Percentiles rank a stretch among this genome's conserved stretches.
Conservation (phyloP, 23 red algal genomes). For the Gracilariopsis chorda region DNA sequence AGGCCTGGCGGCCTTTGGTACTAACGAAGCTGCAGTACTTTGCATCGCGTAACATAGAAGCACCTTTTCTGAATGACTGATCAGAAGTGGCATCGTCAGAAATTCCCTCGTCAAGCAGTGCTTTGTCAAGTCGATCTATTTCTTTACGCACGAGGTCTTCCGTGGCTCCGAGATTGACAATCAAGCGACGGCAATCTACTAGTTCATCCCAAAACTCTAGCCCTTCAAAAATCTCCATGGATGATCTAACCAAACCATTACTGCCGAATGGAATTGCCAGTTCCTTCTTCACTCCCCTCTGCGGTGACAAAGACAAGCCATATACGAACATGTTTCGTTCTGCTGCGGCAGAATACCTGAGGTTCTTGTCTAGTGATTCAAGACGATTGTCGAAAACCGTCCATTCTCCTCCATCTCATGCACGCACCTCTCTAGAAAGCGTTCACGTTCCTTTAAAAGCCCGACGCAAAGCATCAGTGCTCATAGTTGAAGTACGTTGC, state of each 20-base stretch:
- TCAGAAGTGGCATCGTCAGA: not conserved
- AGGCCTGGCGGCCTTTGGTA: too few species aligned
- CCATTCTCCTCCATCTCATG: constrained; percentile 80
- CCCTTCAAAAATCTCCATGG: constrained; percentile 87
- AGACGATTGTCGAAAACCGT: constrained; percentile 57
- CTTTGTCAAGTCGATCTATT: constrained; percentile 55
- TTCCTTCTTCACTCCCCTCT: constrained; percentile 82
- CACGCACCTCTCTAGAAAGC: constrained; percentile 84
- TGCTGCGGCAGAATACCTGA: constrained; percentile 2
- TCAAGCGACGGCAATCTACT: constrained; percentile 92
- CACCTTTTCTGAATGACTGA: constrained; percentile 2
- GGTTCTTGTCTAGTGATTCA: not conserved
- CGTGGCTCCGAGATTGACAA: constrained; percentile 78
- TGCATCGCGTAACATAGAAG: too few species aligned
- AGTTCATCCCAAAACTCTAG: constrained; percentile 91
- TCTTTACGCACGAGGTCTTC: constrained; percentile 66
- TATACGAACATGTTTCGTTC: constrained; percentile 64
- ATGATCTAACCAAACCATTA: constrained; percentile 88
- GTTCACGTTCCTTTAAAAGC: constrained; percentile 64
- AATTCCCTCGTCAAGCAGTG: constrained; percentile 46
- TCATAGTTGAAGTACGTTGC: constrained; percentile 47
- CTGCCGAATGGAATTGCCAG: constrained; percentile 84
- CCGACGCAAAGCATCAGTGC: constrained; percentile 64
- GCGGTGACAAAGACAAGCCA: constrained; percentile 61
- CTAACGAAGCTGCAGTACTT: too few species aligned